phyloP scores from a whole-genome alignment of 2,329 filamentous ascomycete species.

The Calonectria multiphialidica region DNA sequence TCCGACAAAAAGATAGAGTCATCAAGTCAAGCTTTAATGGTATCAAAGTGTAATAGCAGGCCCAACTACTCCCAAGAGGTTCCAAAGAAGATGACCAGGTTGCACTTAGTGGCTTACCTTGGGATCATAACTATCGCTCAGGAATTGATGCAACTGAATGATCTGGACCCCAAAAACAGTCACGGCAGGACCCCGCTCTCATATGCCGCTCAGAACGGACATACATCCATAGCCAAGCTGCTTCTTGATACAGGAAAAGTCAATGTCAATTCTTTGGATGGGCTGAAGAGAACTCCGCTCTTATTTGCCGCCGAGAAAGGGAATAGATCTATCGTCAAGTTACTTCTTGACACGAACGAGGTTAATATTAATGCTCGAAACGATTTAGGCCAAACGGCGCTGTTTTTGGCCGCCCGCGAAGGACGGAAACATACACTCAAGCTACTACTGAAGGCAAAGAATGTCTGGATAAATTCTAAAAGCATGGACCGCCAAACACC shows the following conservation, averaged over 20 bases:
- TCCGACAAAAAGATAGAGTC: slow-evolving; percentile 25
- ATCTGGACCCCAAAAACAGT: not conserved
- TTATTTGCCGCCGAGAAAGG: not conserved
- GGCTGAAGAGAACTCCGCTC: not conserved
- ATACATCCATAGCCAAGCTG: not conserved
- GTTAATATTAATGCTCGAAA: not conserved
- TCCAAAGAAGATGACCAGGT: slow-evolving; percentile 27
- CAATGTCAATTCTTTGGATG: not conserved
- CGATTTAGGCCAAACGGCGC: not conserved
- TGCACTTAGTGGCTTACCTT: slow-evolving; percentile 43
- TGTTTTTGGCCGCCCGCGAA: not conserved
- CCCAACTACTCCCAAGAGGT: slow-evolving; percentile 17
- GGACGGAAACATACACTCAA: not conserved
- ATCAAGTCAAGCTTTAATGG: slow-evolving; percentile 34
- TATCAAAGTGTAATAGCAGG: not conserved
- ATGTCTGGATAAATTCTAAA: not conserved
- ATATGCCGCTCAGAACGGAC: not conserved
- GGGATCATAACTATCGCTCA: slow-evolving; percentile 1
- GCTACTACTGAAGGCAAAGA: not conserved
- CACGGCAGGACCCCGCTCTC: not conserved
- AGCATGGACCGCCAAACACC: not conserved
- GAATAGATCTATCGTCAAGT: not conserved
- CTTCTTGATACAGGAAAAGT: not conserved
- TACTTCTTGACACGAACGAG: not conserved
- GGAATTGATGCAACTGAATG: not conserved